Conservation (phyloP, 2,329 filamentous ascomycete genomes). For the Phialophora expanda region DNA sequence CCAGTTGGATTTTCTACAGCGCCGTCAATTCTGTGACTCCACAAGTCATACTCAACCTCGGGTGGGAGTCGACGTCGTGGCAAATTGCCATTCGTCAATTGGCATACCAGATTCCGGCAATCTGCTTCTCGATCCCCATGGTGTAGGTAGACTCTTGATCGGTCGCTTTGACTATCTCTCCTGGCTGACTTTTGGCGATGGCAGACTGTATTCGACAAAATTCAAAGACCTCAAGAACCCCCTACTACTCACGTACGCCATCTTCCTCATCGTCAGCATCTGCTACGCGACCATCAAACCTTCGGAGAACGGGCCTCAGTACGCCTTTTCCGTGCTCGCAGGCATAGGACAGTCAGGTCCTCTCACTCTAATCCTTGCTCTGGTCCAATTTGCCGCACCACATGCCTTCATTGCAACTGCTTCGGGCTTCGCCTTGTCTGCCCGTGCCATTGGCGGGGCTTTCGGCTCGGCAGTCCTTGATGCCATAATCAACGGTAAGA, state of each 20-base stretch:
- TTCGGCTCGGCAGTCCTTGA: conserved; percentile 59
- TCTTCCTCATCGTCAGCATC: conserved; percentile 54
- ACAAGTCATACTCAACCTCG: conserved; percentile 56
- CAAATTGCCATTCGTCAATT: conserved; percentile 49
- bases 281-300: conserved; percentile 55
- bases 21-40: conserved; percentile 57
- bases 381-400: conserved; percentile 59
- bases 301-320: conserved; percentile 51
- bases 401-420: conserved; percentile 60
- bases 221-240: conserved; percentile 57
- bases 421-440: conserved; percentile 59
- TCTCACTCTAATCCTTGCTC: conserved; percentile 56
- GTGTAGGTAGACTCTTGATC: conserved; percentile 2
- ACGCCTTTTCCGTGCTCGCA: conserved; percentile 54
- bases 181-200: neutral
- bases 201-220: conserved; percentile 51
- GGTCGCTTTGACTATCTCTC: neutral
- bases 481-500: conserved; percentile 58
- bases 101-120: conserved; percentile 48
- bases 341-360: conserved; percentile 58
- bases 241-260: conserved; percentile 52
- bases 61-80: conserved; percentile 56
- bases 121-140: conserved; percentile 52
- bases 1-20: conserved; percentile 58
- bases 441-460: conserved; percentile 58